Evolutionary conservation across 108 stramenopile genomes (phyloP).

Genomic region (Nannochloropsis gaditana): DNA sequence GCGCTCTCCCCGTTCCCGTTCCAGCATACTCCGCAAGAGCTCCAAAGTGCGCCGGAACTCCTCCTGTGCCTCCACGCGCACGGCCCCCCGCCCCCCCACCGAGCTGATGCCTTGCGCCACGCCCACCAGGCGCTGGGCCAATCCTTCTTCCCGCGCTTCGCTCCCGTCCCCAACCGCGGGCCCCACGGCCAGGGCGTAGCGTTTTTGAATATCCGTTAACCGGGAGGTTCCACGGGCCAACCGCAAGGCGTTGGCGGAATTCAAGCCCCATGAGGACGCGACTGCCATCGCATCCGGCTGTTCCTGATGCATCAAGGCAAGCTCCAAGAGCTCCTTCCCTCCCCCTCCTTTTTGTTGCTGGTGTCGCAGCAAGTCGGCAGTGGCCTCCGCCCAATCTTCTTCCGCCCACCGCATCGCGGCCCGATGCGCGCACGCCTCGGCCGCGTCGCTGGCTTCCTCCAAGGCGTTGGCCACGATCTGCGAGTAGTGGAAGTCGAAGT

Average conservation of each 20-base stretch:
- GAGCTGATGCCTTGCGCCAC: background rate
- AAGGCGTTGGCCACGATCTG: background rate
- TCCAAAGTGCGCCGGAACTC: background rate
- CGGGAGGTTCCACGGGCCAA: background rate
- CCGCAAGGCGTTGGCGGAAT: background rate
- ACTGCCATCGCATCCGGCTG: background rate
- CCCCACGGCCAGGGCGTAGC: background rate
- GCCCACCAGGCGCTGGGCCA: background rate
- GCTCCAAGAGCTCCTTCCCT: background rate
- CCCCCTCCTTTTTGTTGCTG: background rate
- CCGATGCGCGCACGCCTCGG: background rate
- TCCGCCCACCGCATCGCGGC: background rate
- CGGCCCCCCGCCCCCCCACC: background rate
- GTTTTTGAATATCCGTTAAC: background rate
- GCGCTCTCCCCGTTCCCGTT: background rate
- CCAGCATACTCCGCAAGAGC: background rate
- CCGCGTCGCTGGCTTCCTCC: background rate
- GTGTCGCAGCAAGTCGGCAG: background rate
- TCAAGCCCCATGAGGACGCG: background rate
- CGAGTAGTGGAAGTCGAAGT: background rate
- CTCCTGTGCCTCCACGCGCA: background rate
- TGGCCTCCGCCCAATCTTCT: background rate
- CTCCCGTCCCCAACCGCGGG: background rate
- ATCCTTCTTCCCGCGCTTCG: background rate
- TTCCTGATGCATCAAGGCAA: background rate